Conservation (phyloP, 1,139 yeast genomes). For the Blastobotrys raffinosifermentans region DNA sequence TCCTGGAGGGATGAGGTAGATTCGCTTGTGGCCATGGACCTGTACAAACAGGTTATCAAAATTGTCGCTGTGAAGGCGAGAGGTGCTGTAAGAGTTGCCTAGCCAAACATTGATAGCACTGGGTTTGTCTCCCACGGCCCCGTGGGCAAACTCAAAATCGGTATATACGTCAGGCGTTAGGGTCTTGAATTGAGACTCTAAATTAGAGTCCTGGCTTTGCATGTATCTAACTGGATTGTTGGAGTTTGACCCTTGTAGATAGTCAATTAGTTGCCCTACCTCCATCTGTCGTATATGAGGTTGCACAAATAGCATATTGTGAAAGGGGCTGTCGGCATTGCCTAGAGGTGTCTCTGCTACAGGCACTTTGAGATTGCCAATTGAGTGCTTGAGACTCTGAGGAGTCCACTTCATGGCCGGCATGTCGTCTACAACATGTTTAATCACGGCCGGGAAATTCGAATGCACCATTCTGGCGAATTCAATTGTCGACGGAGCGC, state of each 20-base stretch:
- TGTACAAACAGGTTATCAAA: constrained; percentile 37
- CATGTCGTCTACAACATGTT: constrained; percentile 8
- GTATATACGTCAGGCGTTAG: constrained; percentile 20
- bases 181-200: constrained; percentile 24
- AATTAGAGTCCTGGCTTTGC: constrained; percentile 36
- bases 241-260: constrained; percentile 7
- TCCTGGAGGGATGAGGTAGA: constrained; percentile 35
- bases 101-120: constrained; percentile 38
- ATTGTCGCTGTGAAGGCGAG: constrained; percentile 37
- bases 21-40: constrained; percentile 30
- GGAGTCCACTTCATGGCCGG: constrained; percentile 17
- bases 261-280: constrained; percentile 23
- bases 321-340: constrained; percentile 36
- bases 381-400: constrained; percentile 14
- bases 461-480: constrained; percentile 18
- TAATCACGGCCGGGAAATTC: constrained; percentile 19
- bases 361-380: constrained; percentile 17
- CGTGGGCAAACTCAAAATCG: constrained; percentile 24
- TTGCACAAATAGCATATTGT: constrained; percentile 29
- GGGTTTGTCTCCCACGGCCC: constrained; percentile 27
- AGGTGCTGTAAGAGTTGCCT: constrained; percentile 32
- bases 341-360: constrained; percentile 37
- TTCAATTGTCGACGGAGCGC: constrained; percentile 10
- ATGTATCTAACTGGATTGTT: constrained; percentile 28
- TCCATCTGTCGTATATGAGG: constrained; percentile 27